Evolutionary conservation across 106 monocot genomes (phyloP).

Genomic region (Cymbidium sinense): DNA sequence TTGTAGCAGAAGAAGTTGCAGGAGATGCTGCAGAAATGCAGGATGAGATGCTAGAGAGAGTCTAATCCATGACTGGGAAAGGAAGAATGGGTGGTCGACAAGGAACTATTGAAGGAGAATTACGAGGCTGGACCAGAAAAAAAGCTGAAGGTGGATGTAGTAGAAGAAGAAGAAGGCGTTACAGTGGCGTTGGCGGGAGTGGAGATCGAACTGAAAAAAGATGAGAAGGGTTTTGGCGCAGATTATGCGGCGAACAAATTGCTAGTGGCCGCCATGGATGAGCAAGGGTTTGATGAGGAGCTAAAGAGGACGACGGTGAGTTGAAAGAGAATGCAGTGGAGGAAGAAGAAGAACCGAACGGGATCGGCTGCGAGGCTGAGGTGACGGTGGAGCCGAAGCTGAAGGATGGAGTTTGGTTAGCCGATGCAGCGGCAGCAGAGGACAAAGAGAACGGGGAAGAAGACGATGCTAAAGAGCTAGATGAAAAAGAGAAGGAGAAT

Average conservation of each 20-base stretch:
- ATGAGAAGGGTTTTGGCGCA: conserved; percentile 6
- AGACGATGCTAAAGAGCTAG: neutral
- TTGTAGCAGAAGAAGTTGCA: neutral
- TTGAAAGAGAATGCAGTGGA: neutral
- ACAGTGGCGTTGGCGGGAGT: neutral
- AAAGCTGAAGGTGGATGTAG: neutral
- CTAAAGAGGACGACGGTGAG: neutral
- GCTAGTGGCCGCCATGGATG: neutral
- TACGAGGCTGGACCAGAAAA: neutral
- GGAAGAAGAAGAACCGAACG: neutral
- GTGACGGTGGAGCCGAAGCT: neutral
- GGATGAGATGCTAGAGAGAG: neutral
- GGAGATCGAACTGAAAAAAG: neutral
- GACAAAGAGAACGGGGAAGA: neutral
- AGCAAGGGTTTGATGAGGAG: conserved; percentile 8
- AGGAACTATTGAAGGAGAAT: neutral
- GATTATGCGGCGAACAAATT: neutral
- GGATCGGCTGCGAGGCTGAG: neutral
- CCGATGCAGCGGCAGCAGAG: neutral
- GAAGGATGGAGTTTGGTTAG: neutral
- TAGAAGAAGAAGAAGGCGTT: neutral
- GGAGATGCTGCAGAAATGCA: neutral
- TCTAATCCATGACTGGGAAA: neutral
- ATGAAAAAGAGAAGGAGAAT: neutral
- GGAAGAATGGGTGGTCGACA: neutral